Conservation (phyloP, 805 yeast genomes). For the Candida qinlingensis region DNA sequence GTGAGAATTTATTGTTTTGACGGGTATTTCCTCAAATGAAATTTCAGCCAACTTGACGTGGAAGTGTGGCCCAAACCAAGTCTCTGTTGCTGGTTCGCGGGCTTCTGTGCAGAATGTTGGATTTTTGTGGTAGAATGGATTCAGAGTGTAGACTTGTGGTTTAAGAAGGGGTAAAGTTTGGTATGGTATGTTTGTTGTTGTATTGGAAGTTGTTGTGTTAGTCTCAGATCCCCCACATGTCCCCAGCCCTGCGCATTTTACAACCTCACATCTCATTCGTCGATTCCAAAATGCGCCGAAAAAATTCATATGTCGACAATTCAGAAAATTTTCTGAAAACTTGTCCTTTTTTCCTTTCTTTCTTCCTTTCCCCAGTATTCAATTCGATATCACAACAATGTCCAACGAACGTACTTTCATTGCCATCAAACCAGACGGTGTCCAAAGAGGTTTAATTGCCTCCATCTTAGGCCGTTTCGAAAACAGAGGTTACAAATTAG, state of each 20-base stretch:
- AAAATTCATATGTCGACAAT: not conserved
- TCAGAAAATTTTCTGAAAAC: not conserved
- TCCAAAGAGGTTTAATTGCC: conserved; percentile 96
- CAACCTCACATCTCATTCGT: not conserved
- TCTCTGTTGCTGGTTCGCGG: no score
- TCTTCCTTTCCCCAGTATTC: not conserved
- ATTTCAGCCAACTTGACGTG: no score
- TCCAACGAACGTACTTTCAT: conserved; percentile 78
- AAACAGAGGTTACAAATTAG: conserved; percentile 96
- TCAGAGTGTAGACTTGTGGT: no score
- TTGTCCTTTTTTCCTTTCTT: not conserved
- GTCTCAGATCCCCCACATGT: not conserved
- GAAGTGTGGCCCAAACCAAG: no score
- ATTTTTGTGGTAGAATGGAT: no score
- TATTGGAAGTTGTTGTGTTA: no score
- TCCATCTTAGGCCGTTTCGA: conserved; percentile 90
- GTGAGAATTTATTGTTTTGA: no score
- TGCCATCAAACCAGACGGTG: conserved; percentile 98
- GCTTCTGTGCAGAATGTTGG: no score
- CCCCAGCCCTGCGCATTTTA: no score
- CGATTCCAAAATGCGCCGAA: not conserved
- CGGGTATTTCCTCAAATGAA: no score
- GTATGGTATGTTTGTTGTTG: no score
- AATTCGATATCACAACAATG: conserved; percentile 15
- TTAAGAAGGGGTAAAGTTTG: no score